Percentiles rank a stretch among this genome's conserved stretches.
Conservation (phyloP, 345 rosid species). For the Cardiospermum halicacabum region DNA sequence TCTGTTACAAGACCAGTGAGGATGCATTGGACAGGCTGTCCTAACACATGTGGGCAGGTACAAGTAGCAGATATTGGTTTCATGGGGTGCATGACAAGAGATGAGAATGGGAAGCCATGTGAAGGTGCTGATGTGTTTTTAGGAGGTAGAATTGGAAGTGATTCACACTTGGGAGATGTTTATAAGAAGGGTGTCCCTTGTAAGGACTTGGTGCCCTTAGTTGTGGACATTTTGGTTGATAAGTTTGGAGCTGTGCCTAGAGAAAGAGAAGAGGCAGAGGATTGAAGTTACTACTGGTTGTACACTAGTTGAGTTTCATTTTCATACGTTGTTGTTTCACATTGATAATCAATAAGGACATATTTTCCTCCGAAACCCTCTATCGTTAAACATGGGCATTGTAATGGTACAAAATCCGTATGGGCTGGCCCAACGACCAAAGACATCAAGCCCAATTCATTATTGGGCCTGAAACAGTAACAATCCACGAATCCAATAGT, state of each 20-base stretch:
- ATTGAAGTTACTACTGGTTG: conserved; percentile 23
- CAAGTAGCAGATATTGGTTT: conserved; percentile 96
- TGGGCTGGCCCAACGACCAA: no score
- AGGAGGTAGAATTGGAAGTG: conserved; percentile 88
- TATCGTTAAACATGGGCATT: no score
- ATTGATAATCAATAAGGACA: no score
- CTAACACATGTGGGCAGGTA: conserved; percentile 83
- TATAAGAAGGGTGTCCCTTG: conserved; percentile 85
- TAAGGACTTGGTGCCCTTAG: conserved; percentile 74
- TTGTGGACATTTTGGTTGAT: conserved; percentile 65
- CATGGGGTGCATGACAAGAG: conserved; percentile 92
- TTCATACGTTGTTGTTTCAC: no score
- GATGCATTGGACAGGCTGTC: conserved; percentile 99
- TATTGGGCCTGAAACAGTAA: no score
- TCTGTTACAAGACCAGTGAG: conserved; percentile 55
- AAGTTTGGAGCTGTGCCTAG: conserved; percentile 83
- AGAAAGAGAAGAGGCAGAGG: conserved; percentile 80
- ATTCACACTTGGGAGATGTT: conserved; percentile 70
- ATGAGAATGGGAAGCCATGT: conserved; percentile 60
- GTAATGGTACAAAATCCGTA: no score
- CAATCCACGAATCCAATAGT: no score
- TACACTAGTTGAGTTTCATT: not conserved
- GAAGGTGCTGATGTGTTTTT: conserved; percentile 83
- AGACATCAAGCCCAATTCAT: no score
- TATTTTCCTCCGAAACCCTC: no score